Conservation (phyloP, 805 yeast species). For the Starmerella khaoyaiensis region DNA sequence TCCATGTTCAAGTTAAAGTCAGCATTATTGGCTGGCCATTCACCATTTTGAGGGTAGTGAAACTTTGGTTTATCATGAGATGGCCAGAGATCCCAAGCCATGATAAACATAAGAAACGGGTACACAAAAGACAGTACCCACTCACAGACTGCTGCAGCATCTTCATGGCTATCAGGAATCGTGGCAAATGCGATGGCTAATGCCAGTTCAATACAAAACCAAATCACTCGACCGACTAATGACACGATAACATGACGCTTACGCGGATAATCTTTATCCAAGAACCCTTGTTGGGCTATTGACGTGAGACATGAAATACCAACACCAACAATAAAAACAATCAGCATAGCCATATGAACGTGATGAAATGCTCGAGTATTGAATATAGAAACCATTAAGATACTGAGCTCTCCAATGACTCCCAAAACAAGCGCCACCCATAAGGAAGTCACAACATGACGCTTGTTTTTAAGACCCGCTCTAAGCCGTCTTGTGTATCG, state of each 20-base stretch:
- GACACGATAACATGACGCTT: constrained; percentile 29
- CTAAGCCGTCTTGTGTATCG: constrained; percentile 45
- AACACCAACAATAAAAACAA: constrained; percentile 55
- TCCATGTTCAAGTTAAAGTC: constrained; percentile 1
- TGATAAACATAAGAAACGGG: constrained; percentile 49
- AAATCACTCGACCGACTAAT: constrained; percentile 41
- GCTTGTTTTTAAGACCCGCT: constrained; percentile 24
- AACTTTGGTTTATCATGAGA: constrained; percentile 35
- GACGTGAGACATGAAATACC: constrained; percentile 41
- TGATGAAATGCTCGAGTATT: constrained; percentile 44
- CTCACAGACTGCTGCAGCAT: constrained; percentile 54
- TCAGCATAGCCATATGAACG: constrained; percentile 51
- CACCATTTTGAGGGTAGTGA: constrained; percentile 14
- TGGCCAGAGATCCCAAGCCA: constrained; percentile 59
- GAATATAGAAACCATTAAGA: constrained; percentile 61
- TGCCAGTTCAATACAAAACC: constrained; percentile 54
- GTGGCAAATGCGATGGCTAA: constrained; percentile 52
- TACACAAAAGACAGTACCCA: constrained; percentile 81
- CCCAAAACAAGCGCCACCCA: constrained; percentile 36
- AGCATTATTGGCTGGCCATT: constrained; percentile 9
- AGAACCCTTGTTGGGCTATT: constrained; percentile 34
- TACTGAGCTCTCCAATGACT: constrained; percentile 53
- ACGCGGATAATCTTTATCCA: constrained; percentile 35
- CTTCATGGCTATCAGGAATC: constrained; percentile 28
- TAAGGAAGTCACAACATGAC: constrained; percentile 28